Conservation (phyloP, 495 filamentous ascomycete genomes). For the Neurospora sp. region DNA sequence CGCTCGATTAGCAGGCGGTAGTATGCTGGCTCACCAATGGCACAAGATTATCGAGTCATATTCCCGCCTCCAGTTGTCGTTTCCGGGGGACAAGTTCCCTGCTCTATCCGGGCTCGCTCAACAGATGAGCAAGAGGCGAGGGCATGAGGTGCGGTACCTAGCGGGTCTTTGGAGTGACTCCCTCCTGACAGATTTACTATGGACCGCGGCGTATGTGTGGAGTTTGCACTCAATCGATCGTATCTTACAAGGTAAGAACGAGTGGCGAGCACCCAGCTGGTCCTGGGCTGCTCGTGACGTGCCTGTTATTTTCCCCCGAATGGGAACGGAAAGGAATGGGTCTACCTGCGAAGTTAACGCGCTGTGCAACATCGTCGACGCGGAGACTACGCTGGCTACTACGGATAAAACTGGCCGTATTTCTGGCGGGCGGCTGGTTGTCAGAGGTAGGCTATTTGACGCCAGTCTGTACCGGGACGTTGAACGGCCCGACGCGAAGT, state of each 20-base stretch:
- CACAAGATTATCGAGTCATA: conserved; percentile 8
- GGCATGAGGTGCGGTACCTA: neutral
- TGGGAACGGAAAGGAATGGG: neutral
- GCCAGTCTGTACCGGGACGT: neutral
- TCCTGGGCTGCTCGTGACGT: conserved; percentile 7
- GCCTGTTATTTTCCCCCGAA: neutral
- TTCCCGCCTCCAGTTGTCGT: conserved; percentile 4
- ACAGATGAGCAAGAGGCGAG: neutral
- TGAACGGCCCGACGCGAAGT: neutral
- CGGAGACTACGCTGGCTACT: neutral
- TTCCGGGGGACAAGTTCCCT: conserved; percentile 2
- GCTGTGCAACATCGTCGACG: neutral
- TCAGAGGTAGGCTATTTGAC: neutral
- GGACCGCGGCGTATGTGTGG: neutral
- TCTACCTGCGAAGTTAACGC: neutral
- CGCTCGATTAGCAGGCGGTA: neutral
- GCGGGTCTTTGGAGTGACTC: conserved; percentile 6
- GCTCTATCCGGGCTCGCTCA: conserved; percentile 6
- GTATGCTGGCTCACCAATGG: conserved; percentile 1
- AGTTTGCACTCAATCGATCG: neutral
- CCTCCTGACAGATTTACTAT: conserved; percentile 4
- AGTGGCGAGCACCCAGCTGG: conserved; percentile 9
- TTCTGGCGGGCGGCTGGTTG: neutral
- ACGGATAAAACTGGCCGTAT: neutral
- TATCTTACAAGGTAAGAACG: neutral